phyloP scores from a whole-genome alignment of 257 asterid genomes.

The Capsicum chinense region DNA sequence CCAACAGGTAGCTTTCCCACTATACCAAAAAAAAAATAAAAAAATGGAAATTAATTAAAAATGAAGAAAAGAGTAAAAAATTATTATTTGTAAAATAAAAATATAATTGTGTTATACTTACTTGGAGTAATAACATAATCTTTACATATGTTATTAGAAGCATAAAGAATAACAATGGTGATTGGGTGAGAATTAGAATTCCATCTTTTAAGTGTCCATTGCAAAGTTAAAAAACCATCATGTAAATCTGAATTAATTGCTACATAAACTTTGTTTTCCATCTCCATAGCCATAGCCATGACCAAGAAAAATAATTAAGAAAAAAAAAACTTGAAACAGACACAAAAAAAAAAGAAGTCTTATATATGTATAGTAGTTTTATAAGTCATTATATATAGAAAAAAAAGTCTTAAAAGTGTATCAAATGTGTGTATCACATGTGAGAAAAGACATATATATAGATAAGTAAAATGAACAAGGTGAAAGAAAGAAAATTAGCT shows the following conservation, averaged over 20 bases:
- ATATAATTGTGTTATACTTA: slow-evolving; percentile 34
- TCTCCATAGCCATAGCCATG: slow-evolving; percentile 34
- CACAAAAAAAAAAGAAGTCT: neutral
- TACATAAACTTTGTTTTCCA: slow-evolving; percentile 60
- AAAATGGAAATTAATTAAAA: neutral
- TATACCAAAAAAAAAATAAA: neutral
- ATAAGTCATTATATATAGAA: neutral
- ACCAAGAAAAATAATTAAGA: neutral
- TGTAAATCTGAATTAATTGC: slow-evolving; percentile 61
- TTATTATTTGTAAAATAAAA: neutral
- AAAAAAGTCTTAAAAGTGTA: neutral
- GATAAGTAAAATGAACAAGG: neutral
- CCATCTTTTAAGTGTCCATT: slow-evolving; percentile 64
- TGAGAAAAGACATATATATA: neutral
- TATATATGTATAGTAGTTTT: neutral
- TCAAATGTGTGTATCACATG: slow-evolving; percentile 4
- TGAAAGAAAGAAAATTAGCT: neutral
- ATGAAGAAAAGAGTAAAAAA: neutral
- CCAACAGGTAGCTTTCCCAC: slow-evolving; percentile 35
- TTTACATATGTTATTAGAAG: slow-evolving; percentile 47
- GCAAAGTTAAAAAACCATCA: slow-evolving; percentile 67
- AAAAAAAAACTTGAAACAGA: neutral
- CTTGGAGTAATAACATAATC: slow-evolving; percentile 67
- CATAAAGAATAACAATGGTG: slow-evolving; percentile 59
- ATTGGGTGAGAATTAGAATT: slow-evolving; percentile 40